phyloP scores from a whole-genome alignment of 371 early-diverging fungal genomes.

The Mucor mucedo region DNA sequence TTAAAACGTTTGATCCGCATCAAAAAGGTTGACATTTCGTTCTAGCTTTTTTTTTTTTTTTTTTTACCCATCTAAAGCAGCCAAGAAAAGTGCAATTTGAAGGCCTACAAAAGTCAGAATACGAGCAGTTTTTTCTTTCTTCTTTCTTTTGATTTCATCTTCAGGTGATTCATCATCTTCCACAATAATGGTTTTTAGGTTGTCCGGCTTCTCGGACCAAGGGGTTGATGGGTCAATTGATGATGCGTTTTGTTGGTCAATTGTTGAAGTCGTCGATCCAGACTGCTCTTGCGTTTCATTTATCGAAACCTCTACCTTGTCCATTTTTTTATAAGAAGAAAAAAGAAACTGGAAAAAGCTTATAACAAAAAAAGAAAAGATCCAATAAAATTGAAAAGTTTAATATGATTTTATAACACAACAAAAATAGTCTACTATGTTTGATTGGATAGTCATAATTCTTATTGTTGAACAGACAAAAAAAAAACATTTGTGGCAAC shows the following conservation, averaged over 20 bases:
- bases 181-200: background rate
- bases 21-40: background rate
- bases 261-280: conserved; percentile 2
- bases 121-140: conserved; percentile 12
- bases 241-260: background rate
- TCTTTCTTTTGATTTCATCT: conserved; percentile 4
- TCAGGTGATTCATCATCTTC: background rate
- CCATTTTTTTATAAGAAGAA: background rate
- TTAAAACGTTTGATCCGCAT: background rate
- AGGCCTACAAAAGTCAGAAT: conserved; percentile 53
- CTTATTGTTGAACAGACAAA: too few species aligned
- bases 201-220: conserved; percentile 9
- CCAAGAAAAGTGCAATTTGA: conserved; percentile 72
- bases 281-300: background rate
- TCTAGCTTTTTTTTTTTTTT: background rate
- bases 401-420: too few species aligned
- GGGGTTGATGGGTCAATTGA: background rate
- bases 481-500: too few species aligned
- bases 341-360: background rate
- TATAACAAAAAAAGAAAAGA: too few species aligned
- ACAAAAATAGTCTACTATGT: too few species aligned
- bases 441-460: too few species aligned
- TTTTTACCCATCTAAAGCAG: conserved; percentile 70
- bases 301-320: background rate
- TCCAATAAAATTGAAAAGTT: too few species aligned